These are phyloP conservation scores for Elsinoe australis DNA, from an alignment of 2,329 filamentous ascomycete genomes.

Conservation along the genomic window DNA sequence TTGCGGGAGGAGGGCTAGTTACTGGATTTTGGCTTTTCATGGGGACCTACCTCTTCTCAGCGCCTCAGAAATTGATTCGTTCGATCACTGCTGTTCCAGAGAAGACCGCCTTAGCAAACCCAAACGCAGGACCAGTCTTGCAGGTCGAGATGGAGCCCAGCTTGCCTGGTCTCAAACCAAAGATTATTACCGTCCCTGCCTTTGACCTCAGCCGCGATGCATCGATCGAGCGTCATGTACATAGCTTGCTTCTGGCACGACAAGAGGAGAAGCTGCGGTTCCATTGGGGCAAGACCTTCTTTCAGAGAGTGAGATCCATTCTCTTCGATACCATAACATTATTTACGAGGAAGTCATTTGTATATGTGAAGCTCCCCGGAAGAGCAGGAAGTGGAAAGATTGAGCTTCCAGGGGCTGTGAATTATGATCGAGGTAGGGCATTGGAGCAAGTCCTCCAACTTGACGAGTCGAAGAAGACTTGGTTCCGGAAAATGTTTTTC, in stretches of 20 bases:
- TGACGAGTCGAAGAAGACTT: constrained; percentile 12
- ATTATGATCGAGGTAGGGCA: constrained; percentile 6
- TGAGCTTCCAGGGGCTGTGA: constrained; percentile 8
- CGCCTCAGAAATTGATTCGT: constrained; percentile 15
- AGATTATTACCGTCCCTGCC: neutral
- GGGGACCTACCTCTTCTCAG: neutral
- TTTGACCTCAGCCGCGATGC: neutral
- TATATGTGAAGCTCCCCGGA: constrained; percentile 5
- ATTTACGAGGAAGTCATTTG: constrained; percentile 13
- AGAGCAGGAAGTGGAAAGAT: constrained; percentile 10
- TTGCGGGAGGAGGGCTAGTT: neutral
- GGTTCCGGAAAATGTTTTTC: constrained; percentile 14
- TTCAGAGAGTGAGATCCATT: constrained; percentile 3
- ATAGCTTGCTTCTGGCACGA: too few species aligned
- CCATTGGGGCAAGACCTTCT: constrained; percentile 15
- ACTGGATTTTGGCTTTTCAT: constrained; percentile 3
- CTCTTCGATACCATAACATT: constrained; percentile 11
- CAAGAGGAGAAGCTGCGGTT: constrained; percentile 10
- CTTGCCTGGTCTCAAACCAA: constrained; percentile 2
- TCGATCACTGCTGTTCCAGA: constrained; percentile 14
- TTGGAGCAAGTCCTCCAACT: constrained; percentile 7
- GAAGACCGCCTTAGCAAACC: neutral
- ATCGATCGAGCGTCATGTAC: too few species aligned
- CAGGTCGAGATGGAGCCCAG: constrained; percentile 11
- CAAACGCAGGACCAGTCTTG: neutral